These are phyloP conservation scores for Pichia manshurica DNA, from an alignment of 805 yeast species.

Conservation along the genomic window DNA sequence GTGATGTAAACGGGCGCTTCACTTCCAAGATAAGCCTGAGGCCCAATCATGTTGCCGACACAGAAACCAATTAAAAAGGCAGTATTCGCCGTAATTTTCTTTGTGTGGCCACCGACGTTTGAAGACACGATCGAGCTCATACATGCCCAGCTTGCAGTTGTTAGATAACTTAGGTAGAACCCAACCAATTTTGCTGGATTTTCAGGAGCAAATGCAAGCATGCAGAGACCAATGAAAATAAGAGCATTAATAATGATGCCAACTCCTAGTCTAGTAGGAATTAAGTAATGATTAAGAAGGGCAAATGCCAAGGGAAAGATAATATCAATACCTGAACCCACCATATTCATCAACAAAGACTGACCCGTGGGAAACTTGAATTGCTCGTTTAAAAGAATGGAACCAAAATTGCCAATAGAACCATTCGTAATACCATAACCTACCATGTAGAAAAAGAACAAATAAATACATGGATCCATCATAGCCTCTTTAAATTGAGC, in stretches of 20 bases:
- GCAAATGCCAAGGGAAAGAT: constrained; percentile 14
- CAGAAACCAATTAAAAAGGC: constrained; percentile 41
- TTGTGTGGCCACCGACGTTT: constrained; percentile 53
- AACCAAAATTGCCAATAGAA: constrained; percentile 49
- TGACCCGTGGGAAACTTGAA: constrained; percentile 17
- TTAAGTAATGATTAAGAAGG: neutral
- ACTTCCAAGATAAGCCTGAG: constrained; percentile 44
- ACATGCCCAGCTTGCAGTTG: constrained; percentile 24
- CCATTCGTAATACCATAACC: constrained; percentile 53
- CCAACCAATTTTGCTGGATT: constrained; percentile 25
- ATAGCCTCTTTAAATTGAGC: constrained; percentile 53
- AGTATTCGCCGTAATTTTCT: constrained; percentile 44
- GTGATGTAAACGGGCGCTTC: constrained; percentile 42
- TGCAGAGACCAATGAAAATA: constrained; percentile 27
- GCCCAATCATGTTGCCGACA: constrained; percentile 44
- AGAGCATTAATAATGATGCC: constrained; percentile 21
- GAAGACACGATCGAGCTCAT: constrained; percentile 35
- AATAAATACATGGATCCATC: constrained; percentile 46
- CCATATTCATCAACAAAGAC: constrained; percentile 16
- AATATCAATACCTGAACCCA: constrained; percentile 20
- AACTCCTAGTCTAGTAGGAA: constrained; percentile 18
- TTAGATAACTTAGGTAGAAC: constrained; percentile 19
- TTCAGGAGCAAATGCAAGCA: constrained; percentile 29
- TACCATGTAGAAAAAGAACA: constrained; percentile 38
- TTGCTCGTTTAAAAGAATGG: constrained; percentile 22